A percentile compares a stretch with the other conserved stretches of the same genome.
These are phyloP conservation scores for Lasiosphaeris hirsuta DNA, from an alignment of 495 filamentous ascomycete species.

Conservation along the genomic window DNA sequence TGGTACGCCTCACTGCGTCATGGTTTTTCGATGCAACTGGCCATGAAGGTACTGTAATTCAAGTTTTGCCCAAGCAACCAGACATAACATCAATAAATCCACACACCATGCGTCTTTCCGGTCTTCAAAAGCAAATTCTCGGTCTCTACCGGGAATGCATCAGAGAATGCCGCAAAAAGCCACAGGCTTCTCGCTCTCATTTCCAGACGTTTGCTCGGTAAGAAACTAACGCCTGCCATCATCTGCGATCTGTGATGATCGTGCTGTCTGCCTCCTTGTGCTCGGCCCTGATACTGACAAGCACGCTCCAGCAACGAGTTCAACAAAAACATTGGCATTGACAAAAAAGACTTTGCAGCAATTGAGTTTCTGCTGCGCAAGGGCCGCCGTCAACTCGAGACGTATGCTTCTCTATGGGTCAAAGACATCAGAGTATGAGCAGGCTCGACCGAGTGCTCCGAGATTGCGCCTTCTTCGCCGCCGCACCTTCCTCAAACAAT, in stretches of 20 bases:
- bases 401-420: constrained; percentile 78
- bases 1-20: neutral
- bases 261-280: neutral
- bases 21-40: constrained; percentile 9
- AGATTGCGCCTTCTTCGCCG: neutral
- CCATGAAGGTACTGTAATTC: too few relatives aligned
- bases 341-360: constrained; percentile 83
- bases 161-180: constrained; percentile 76
- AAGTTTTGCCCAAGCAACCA: neutral
- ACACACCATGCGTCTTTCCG: constrained; percentile 62
- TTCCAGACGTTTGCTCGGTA: constrained; percentile 43
- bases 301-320: constrained; percentile 64
- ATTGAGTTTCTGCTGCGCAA: constrained; percentile 87
- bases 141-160: constrained; percentile 83
- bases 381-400: constrained; percentile 79
- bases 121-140: constrained; percentile 87
- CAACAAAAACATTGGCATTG: constrained; percentile 60
- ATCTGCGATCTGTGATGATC: neutral
- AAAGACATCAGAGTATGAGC: constrained; percentile 63
- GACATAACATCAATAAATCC: neutral
- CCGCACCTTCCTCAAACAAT: too few relatives aligned
- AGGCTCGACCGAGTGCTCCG: constrained; percentile 16
- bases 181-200: constrained; percentile 44
- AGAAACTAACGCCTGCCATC: neutral
- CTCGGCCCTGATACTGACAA: constrained; percentile 8